phyloP scores from a whole-genome alignment of 345 rosid species.

The Eucalyptus guilfoylei region DNA sequence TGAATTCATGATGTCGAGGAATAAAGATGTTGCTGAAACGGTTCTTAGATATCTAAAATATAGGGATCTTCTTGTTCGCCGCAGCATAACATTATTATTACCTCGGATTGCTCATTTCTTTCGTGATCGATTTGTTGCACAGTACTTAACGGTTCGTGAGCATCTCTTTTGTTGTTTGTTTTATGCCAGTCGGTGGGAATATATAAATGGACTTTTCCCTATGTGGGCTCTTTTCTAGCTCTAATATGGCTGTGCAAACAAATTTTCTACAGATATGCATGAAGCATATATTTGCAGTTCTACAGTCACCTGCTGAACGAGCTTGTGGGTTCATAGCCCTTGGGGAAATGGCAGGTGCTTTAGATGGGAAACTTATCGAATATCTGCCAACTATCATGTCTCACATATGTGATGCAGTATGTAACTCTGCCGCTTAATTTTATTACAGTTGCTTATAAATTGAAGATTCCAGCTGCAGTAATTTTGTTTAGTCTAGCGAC shows the following conservation, averaged over 20 bases:
- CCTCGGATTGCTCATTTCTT: conserved; percentile 99
- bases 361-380: conserved; percentile 86
- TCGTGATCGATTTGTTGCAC: conserved; percentile 93
- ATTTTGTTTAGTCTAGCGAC: neutral
- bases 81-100: conserved; percentile 91
- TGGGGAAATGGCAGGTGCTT: conserved; percentile 99
- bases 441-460: neutral
- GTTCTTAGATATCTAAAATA: conserved; percentile 89
- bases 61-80: conserved; percentile 96
- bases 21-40: conserved; percentile 92
- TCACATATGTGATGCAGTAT: conserved; percentile 91
- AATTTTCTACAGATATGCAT: conserved; percentile 73
- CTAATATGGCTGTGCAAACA: neutral
- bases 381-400: conserved; percentile 94
- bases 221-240: neutral
- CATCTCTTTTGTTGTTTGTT: neutral
- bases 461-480: neutral
- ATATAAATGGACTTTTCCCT: neutral
- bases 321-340: conserved; percentile 97
- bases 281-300: conserved; percentile 83
- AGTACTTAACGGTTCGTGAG: conserved; percentile 62
- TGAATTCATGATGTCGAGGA: conserved; percentile 98
- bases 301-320: conserved; percentile 80
- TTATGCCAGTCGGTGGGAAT: neutral
- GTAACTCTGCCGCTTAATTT: neutral